Evolutionary conservation across 2,329 filamentous ascomycete genomes (phyloP).

Genomic region (Trichoderma oligosporum): DNA sequence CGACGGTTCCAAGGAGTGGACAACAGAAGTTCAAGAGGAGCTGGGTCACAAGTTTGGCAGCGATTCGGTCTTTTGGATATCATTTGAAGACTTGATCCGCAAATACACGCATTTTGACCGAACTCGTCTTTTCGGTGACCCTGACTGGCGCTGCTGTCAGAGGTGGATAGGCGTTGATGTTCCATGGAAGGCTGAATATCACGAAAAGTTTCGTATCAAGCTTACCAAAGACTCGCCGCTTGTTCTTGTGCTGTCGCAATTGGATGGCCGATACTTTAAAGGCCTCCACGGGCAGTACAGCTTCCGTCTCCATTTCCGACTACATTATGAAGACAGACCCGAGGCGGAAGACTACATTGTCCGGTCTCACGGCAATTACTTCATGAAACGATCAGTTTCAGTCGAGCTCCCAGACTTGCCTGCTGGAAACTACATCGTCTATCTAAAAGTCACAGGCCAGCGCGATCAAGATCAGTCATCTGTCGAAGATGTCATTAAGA

Average conservation of each 20-base stretch:
- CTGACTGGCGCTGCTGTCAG: constrained; percentile 54
- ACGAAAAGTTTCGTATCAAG: constrained; percentile 58
- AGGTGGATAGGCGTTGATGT: constrained; percentile 61
- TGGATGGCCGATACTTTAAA: constrained; percentile 59
- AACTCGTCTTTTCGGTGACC: constrained; percentile 57
- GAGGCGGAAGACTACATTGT: constrained; percentile 58
- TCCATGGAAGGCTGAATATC: constrained; percentile 59
- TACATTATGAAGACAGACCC: constrained; percentile 46
- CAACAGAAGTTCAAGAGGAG: constrained; percentile 53
- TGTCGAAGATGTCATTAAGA: constrained; percentile 55
- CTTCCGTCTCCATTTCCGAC: constrained; percentile 48
- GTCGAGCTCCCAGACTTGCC: constrained; percentile 54
- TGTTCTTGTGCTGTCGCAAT: constrained; percentile 58
- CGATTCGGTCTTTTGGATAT: constrained; percentile 62
- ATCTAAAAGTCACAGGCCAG: constrained; percentile 52
- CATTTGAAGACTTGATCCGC: constrained; percentile 58
- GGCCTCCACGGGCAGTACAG: constrained; percentile 58
- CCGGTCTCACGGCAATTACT: constrained; percentile 54
- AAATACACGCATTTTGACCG: constrained; percentile 61
- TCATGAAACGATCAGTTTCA: constrained; percentile 56
- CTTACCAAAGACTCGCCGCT: constrained; percentile 54
- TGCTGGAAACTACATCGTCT: constrained; percentile 54
- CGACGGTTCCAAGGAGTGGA: constrained; percentile 61
- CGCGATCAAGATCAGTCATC: constrained; percentile 42
- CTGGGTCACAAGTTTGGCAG: constrained; percentile 57